Conservation (phyloP, 2,329 filamentous ascomycete genomes). For the Emergomyces africanus region DNA sequence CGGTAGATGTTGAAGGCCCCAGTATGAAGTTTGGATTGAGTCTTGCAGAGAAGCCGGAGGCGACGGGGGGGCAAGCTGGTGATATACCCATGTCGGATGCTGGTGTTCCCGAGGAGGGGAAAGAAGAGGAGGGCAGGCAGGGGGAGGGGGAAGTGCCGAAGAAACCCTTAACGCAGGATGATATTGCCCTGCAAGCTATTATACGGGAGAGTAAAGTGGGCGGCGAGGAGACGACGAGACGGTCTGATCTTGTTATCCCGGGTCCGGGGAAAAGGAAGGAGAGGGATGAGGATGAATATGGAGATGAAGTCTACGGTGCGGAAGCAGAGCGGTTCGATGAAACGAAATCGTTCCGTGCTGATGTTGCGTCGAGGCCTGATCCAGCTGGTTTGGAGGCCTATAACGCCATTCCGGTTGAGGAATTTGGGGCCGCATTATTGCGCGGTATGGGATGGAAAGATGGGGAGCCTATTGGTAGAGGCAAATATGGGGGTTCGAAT, state of each 20-base stretch:
- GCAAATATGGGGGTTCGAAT: slow-evolving; percentile 35
- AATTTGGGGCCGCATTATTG: slow-evolving; percentile 82
- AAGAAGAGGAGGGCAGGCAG: slow-evolving; percentile 22
- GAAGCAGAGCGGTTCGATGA: slow-evolving; percentile 34
- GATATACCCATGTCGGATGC: slow-evolving; percentile 16
- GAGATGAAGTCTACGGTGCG: slow-evolving; percentile 23
- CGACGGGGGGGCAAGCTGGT: slow-evolving; percentile 16
- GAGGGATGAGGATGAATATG: slow-evolving; percentile 14
- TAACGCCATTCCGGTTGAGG: slow-evolving; percentile 77
- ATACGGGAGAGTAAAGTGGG: slow-evolving; percentile 40
- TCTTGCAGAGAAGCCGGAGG: slow-evolving; percentile 24
- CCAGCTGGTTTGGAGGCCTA: slow-evolving; percentile 72
- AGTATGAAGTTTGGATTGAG: slow-evolving; percentile 44
- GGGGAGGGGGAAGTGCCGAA: slow-evolving; percentile 10
- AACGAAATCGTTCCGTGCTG: slow-evolving; percentile 52
- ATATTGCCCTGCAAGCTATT: slow-evolving; percentile 54
- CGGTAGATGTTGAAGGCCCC: slow-evolving; percentile 39
- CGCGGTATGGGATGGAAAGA: slow-evolving; percentile 94
- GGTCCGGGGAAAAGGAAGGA: slow-evolving; percentile 22
- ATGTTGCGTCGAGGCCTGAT: slow-evolving; percentile 60
- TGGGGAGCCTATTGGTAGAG: slow-evolving; percentile 44
- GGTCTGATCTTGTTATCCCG: slow-evolving; percentile 42
- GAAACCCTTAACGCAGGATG: slow-evolving; percentile 42
- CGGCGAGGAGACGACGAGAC: slow-evolving; percentile 11
- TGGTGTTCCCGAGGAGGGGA: slow-evolving; percentile 4